Conservation (phyloP, 2,329 filamentous ascomycete genomes). For the Fusarium haematococcum region DNA sequence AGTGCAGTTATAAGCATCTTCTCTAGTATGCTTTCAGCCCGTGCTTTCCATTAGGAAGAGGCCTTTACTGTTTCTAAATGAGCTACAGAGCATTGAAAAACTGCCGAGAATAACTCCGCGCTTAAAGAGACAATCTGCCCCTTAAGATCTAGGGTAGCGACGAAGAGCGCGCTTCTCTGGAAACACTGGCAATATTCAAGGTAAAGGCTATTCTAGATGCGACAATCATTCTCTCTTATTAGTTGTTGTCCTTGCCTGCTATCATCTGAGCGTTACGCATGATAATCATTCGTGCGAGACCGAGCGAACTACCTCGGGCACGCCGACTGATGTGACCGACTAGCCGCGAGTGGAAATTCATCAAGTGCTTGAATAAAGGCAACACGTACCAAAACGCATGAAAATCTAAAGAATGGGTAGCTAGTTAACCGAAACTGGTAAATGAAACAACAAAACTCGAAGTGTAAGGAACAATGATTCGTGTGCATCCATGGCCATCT, state of each 20-base stretch:
- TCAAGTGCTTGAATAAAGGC: background rate
- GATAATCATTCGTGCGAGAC: background rate
- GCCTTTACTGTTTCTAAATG: background rate
- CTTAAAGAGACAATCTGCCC: background rate
- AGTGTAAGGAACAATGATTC: background rate
- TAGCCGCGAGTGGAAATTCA: background rate
- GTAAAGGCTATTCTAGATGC: background rate
- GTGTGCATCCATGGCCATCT: background rate
- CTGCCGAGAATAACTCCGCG: background rate
- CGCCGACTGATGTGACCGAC: background rate
- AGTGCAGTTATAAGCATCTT: background rate
- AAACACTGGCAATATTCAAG: background rate
- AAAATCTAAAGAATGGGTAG: background rate
- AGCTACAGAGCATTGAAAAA: background rate
- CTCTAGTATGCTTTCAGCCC: background rate
- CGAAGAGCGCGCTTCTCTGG: background rate
- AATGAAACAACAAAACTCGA: background rate
- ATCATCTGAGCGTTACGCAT: background rate
- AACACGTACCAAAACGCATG: background rate
- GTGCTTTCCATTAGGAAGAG: accelerated
- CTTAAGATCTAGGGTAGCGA: background rate
- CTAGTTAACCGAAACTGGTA: background rate
- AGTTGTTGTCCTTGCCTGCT: background rate
- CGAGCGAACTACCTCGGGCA: background rate
- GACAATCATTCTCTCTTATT: background rate